phyloP scores from a whole-genome alignment of 2,329 filamentous ascomycete genomes.

The Thielaviopsis punctulata region DNA sequence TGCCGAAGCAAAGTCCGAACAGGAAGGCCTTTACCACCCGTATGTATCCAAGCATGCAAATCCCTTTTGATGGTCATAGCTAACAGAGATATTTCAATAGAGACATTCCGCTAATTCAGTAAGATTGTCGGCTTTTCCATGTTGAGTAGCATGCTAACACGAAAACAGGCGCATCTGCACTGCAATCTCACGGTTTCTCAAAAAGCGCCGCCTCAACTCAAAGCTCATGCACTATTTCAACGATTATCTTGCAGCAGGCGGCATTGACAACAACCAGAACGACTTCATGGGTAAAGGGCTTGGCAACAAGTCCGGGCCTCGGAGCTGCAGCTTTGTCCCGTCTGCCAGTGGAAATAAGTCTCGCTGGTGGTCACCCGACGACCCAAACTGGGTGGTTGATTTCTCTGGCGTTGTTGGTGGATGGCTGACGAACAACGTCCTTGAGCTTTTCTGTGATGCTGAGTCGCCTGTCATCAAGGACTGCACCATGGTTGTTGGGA shows the following conservation, averaged over 20 bases:
- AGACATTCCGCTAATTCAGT: slow-evolving; percentile 39
- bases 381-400: slow-evolving; percentile 54
- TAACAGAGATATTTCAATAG: slow-evolving; percentile 18
- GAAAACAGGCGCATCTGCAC: slow-evolving; percentile 2
- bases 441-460: slow-evolving; percentile 15
- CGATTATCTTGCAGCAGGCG: slow-evolving; percentile 70
- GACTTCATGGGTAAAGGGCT: slow-evolving; percentile 40
- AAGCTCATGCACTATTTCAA: slow-evolving; percentile 49
- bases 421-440: slow-evolving; percentile 46
- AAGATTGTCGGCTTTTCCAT: slow-evolving; percentile 9
- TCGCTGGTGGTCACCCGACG: slow-evolving; percentile 27
- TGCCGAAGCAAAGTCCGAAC: slow-evolving; percentile 47
- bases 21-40: slow-evolving; percentile 45
- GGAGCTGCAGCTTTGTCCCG: slow-evolving; percentile 32
- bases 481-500: slow-evolving; percentile 44
- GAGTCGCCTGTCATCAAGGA: not conserved
- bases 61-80: slow-evolving; percentile 13
- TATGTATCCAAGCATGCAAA: slow-evolving; percentile 22
- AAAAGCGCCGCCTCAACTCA: slow-evolving; percentile 54
- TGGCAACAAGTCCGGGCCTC: slow-evolving; percentile 32
- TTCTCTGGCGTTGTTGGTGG: slow-evolving; percentile 63
- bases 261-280: slow-evolving; percentile 43
- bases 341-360: slow-evolving; percentile 39
- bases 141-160: not conserved
- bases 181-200: not conserved